Evolutionary conservation across 2,329 filamentous ascomycete genomes (phyloP).

Genomic region (Thielaviopsis cerberus): DNA sequence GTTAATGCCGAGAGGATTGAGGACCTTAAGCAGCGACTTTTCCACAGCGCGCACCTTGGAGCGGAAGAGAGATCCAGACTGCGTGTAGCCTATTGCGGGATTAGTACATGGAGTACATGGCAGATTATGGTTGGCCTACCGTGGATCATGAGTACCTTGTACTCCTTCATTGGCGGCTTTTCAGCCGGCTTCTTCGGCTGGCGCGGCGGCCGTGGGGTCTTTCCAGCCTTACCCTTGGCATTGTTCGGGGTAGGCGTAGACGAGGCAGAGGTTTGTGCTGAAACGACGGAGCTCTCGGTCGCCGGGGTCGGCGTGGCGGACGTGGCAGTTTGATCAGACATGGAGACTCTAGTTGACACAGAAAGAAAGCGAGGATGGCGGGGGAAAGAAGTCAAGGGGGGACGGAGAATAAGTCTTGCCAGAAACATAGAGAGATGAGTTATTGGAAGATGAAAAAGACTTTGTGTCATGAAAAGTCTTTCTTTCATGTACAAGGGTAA

Average conservation of each 20-base stretch:
- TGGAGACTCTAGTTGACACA: not conserved
- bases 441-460: not conserved
- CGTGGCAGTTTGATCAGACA: conserved; percentile 6
- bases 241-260: not conserved
- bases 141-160: conserved; percentile 63
- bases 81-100: conserved; percentile 53
- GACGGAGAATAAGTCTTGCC: not conserved
- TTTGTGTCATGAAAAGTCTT: not conserved
- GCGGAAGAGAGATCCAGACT: conserved; percentile 70
- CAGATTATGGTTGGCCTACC: conserved; percentile 26
- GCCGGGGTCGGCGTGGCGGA: not conserved
- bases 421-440: not conserved
- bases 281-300: not conserved
- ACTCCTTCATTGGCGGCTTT: conserved; percentile 23
- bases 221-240: not conserved
- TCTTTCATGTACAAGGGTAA: not conserved
- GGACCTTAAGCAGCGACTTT: conserved; percentile 59
- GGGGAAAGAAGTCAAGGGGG: not conserved
- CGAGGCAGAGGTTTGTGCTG: not conserved
- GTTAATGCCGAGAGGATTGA: conserved; percentile 37
- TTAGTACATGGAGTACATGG: not conserved
- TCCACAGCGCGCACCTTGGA: conserved; percentile 75
- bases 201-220: conserved; percentile 5
- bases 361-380: not conserved
- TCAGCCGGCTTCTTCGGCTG: conserved; percentile 6